These are phyloP conservation scores for Cucurbita argyrosperma DNA, from an alignment of 306 rosid species.

Conservation along the genomic window DNA sequence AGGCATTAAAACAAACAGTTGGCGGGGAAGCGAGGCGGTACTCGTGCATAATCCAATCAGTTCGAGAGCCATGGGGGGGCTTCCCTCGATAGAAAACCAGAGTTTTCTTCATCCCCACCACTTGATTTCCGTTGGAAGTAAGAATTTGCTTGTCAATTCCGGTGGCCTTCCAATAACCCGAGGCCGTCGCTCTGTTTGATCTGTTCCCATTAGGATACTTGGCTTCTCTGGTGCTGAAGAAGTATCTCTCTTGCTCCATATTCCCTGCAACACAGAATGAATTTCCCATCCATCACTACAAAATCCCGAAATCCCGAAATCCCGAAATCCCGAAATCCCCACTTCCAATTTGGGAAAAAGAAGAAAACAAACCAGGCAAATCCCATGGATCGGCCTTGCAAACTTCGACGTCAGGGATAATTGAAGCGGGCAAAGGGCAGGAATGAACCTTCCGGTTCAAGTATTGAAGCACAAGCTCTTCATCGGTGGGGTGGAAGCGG, in stretches of 20 bases:
- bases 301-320: neutral
- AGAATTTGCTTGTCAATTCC: conserved; percentile 73
- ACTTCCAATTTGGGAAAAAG: neutral
- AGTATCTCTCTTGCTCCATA: conserved; percentile 73
- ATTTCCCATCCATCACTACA: neutral
- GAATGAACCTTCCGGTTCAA: conserved; percentile 66
- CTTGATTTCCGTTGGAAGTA: conserved; percentile 25
- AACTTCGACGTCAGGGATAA: conserved; percentile 78
- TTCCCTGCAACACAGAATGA: conserved; percentile 30
- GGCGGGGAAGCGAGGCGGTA: conserved; percentile 47
- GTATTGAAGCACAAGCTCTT: conserved; percentile 78
- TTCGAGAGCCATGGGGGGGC: conserved; percentile 78
- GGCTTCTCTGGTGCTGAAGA: conserved; percentile 83
- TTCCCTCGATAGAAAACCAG: conserved; percentile 84
- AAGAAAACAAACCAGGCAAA: conserved; percentile 56
- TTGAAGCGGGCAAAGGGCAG: conserved; percentile 72
- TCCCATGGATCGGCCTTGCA: conserved; percentile 98
- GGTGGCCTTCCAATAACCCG: conserved; percentile 97
- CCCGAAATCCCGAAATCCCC: neutral
- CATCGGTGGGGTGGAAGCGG: conserved; percentile 89
- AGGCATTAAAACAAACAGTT: conserved; percentile 1
- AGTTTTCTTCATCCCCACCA: conserved; percentile 85
- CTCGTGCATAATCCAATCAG: conserved; percentile 98
- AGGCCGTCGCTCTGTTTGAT: conserved; percentile 75
- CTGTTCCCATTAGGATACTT: conserved; percentile 88